These are phyloP conservation scores for Microstegium vimineum DNA, from an alignment of 176 grass and related monocot genomes.

Conservation along the genomic window DNA sequence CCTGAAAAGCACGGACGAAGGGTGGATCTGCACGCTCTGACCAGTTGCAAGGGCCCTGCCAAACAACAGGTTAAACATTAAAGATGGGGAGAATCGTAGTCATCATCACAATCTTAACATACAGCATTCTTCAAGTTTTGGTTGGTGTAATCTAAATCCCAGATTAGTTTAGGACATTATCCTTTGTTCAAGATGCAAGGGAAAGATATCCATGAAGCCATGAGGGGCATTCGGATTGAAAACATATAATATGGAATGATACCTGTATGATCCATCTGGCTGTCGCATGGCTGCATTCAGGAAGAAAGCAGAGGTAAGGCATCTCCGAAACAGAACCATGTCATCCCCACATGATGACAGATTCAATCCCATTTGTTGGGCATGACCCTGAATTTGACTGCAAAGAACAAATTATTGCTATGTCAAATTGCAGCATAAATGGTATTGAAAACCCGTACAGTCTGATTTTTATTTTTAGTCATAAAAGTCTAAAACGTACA, in stretches of 20 bases:
- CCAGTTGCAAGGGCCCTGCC: constrained; percentile 63
- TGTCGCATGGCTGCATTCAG: constrained; percentile 79
- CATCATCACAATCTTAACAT: not conserved
- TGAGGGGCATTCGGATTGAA: not conserved
- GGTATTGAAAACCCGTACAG: not conserved
- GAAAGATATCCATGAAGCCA: not conserved
- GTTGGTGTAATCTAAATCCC: not conserved
- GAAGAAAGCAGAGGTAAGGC: constrained; percentile 79
- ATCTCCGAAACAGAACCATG: constrained; percentile 73
- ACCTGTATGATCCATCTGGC: constrained; percentile 87
- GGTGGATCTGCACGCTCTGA: constrained; percentile 77
- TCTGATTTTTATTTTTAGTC: not conserved
- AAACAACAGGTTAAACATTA: not conserved
- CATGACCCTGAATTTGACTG: constrained; percentile 89
- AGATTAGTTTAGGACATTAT: not conserved
- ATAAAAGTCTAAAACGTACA: not conserved
- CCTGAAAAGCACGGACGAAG: constrained; percentile 76
- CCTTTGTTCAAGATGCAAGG: not conserved
- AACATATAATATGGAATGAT: not conserved
- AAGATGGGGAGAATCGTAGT: not conserved
- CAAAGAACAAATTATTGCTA: constrained; percentile 17
- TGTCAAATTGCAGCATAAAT: constrained; percentile 7
- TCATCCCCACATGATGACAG: constrained; percentile 78
- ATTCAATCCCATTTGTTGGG: constrained; percentile 69
- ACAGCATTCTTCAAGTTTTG: not conserved